Conservation (phyloP, 805 yeast genomes). For the Zygoascus bituminiphila region DNA sequence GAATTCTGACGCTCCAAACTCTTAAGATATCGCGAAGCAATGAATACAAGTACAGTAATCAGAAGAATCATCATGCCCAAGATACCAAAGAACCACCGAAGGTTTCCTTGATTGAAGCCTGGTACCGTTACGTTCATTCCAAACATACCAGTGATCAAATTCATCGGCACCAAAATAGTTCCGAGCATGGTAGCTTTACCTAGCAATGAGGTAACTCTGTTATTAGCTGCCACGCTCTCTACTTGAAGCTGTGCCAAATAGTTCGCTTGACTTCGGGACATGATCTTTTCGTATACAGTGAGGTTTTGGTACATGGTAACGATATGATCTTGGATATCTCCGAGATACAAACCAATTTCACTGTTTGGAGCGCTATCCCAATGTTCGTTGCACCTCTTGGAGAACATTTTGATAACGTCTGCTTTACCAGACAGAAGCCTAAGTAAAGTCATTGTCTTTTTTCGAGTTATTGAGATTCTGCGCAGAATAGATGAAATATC, state of each 20-base stretch:
- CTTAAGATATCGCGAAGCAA: background rate
- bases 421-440: constrained; percentile 88
- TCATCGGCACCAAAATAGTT: constrained; percentile 83
- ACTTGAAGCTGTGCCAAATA: constrained; percentile 92
- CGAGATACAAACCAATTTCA: constrained; percentile 84
- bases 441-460: constrained; percentile 88
- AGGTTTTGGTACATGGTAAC: constrained; percentile 92
- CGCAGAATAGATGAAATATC: constrained; percentile 70
- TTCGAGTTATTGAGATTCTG: constrained; percentile 80
- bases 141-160: constrained; percentile 81
- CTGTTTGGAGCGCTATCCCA: constrained; percentile 57
- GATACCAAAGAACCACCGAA: constrained; percentile 65
- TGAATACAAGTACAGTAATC: constrained; percentile 28
- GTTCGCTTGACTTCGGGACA: constrained; percentile 84
- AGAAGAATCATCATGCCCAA: constrained; percentile 42
- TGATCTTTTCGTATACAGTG: constrained; percentile 83
- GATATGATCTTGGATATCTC: constrained; percentile 96
- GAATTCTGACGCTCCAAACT: background rate
- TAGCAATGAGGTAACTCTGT: constrained; percentile 76
- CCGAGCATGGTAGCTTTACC: constrained; percentile 87
- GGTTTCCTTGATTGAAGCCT: constrained; percentile 42
- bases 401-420: constrained; percentile 92
- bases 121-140: constrained; percentile 95
- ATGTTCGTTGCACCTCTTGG: constrained; percentile 85
- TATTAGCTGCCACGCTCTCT: constrained; percentile 78